Evolutionary conservation across 2,329 filamentous ascomycete species (phyloP), one percentile per base, ranked within the genome.

Genomic region (Stagonosporopsis rhizophila): DNA sequence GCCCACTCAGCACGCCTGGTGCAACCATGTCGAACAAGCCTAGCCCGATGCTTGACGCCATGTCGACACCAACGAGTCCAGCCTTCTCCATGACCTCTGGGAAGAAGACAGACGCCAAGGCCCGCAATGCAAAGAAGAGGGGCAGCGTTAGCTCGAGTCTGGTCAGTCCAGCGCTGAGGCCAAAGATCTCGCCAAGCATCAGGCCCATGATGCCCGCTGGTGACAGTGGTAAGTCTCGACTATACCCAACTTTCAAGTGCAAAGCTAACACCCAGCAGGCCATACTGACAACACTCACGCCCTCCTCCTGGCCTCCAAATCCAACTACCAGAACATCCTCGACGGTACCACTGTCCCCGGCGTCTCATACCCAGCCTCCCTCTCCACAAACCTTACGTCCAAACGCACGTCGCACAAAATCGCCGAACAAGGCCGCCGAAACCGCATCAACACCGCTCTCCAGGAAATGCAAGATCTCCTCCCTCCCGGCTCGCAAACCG

Each of bases 401-500:
- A 99, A 99, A 80, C 89, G 94, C 49, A 98, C 95, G 2, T 96
- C 92, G 39, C 95, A 99, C 80, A 99, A 99, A 77, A 91, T 99
- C 64, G 95, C 95, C 17, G 95, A 99, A 78, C 95, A 99, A 79
- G 95, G 95, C 6, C 87, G 95, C 44, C 84, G 95, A 56, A 98
- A 99, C 73, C 87, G 95, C 44, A 98, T 99, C 77, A 99, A 99
- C 74, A 90, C 88, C 50, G 95, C 95, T 0, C 81, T 99, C 20
- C 91, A 94, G 66, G 90, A 97, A 74, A 96, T 99, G 75, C 92
- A 95, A 46, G 84, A 87, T 0, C 81, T 99, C 2, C 80, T 99
- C n/a, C 94, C 95, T 0, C 75, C 80, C 0, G 19, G 48, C 38
- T 79, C 75, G 77, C 72, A 17, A 49, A 39, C 53, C 8, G 65